Conservation (phyloP, 371 early-diverging fungal genomes). For the Thermomucor indicae-seudaticae region DNA sequence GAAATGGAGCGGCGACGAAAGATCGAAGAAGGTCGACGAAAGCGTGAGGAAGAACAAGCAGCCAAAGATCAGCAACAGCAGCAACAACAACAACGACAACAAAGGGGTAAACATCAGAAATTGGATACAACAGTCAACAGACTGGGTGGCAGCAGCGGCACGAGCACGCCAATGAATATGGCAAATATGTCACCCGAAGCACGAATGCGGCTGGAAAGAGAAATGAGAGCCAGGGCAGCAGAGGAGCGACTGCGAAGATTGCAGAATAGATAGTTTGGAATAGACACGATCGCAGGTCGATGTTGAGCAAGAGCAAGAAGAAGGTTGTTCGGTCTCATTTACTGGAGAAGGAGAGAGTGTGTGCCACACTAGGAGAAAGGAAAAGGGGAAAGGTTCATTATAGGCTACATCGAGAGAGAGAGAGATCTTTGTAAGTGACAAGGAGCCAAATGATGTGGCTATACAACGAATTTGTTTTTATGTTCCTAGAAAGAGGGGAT, state of each 20-base stretch:
- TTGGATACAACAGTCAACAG: conserved; percentile 14
- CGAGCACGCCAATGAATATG: conserved; percentile 19
- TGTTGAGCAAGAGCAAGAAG: too few relatives aligned
- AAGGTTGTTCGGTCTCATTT: too few relatives aligned
- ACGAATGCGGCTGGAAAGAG: conserved; percentile 76
- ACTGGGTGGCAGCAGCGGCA: conserved; percentile 16
- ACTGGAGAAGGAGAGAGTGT: too few relatives aligned
- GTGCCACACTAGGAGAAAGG: too few relatives aligned
- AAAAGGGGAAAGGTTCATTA: too few relatives aligned
- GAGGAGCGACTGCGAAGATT: conserved; percentile 57
- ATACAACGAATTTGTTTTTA: too few relatives aligned
- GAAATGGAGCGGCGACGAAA: conserved; percentile 44
- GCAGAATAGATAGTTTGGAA: too few relatives aligned
- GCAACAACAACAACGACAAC: conserved; percentile 23
- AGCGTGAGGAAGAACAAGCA: conserved; percentile 15
- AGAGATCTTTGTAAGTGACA: too few relatives aligned
- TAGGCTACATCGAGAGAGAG: too few relatives aligned
- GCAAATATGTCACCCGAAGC: conserved; percentile 71
- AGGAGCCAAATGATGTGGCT: too few relatives aligned
- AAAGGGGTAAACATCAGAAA: conserved; percentile 11
- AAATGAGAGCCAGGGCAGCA: conserved; percentile 78
- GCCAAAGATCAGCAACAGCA: conserved; percentile 32
- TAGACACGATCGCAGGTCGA: too few relatives aligned
- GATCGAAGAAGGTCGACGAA: conserved; percentile 21
- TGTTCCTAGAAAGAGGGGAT: too few relatives aligned